These are phyloP conservation scores for Penicillium brasilianum DNA, from an alignment of 2,329 filamentous ascomycete species.

Conservation along the genomic window DNA sequence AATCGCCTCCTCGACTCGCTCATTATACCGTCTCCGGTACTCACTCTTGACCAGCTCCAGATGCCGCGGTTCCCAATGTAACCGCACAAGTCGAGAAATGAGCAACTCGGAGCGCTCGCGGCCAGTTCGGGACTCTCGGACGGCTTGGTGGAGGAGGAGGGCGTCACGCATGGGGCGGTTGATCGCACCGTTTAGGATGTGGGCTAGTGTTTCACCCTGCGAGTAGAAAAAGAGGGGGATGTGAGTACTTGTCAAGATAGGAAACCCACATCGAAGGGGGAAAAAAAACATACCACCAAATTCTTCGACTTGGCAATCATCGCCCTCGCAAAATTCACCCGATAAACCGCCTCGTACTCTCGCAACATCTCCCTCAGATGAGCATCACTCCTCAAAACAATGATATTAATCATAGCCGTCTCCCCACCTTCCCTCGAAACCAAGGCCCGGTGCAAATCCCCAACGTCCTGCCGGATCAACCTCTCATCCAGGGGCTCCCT, in stretches of 20 bases:
- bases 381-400: constrained; percentile 77
- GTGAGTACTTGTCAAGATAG: neutral
- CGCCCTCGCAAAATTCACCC: constrained; percentile 83
- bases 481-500: constrained; percentile 66
- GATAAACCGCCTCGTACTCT: constrained; percentile 74
- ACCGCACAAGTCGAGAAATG: constrained; percentile 82
- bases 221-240: neutral
- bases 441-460: constrained; percentile 71
- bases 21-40: constrained; percentile 77
- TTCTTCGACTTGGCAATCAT: constrained; percentile 89
- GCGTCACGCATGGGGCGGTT: constrained; percentile 94
- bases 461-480: constrained; percentile 72
- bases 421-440: constrained; percentile 79
- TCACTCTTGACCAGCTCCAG: constrained; percentile 78
- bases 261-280: no score
- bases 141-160: constrained; percentile 85
- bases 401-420: constrained; percentile 82
- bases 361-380: constrained; percentile 82
- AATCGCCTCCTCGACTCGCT: constrained; percentile 77
- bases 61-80: constrained; percentile 90
- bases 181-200: constrained; percentile 95
- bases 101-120: constrained; percentile 83
- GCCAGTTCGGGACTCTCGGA: constrained; percentile 72
- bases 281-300: constrained; percentile 73
- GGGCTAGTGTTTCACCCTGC: constrained; percentile 90